Conservation (phyloP, 2,329 filamentous ascomycete species). For the Fusarium graminum region DNA sequence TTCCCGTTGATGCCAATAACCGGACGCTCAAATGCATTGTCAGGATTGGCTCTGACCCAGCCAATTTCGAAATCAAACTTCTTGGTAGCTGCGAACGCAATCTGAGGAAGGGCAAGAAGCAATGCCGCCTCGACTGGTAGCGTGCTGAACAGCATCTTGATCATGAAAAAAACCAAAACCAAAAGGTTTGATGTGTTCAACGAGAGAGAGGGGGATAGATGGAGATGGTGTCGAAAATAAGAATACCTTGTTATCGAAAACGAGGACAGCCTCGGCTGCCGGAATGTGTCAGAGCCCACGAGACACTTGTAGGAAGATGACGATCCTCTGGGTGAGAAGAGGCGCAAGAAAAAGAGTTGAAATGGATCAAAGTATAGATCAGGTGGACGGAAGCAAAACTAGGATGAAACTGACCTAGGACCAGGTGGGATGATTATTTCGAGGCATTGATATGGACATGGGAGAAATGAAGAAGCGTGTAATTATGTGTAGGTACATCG, state of each 20-base stretch:
- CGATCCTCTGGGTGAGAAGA: slow-evolving; percentile 13
- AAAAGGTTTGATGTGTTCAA: slow-evolving; percentile 21
- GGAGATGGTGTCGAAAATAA: background rate
- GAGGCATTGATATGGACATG: slow-evolving; percentile 9
- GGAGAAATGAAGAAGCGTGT: slow-evolving; percentile 1
- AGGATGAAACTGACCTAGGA: background rate
- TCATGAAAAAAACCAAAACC: background rate
- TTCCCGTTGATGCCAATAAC: slow-evolving; percentile 81
- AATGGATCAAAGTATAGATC: slow-evolving; percentile 24
- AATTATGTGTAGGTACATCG: background rate
- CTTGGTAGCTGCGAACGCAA: slow-evolving; percentile 58
- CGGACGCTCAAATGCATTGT: slow-evolving; percentile 71
- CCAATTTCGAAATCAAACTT: slow-evolving; percentile 76
- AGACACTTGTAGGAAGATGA: slow-evolving; percentile 1
- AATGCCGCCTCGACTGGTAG: slow-evolving; percentile 32
- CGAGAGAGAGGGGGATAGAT: slow-evolving; percentile 1
- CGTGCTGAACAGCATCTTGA: slow-evolving; percentile 38
- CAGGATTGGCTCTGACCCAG: slow-evolving; percentile 80
- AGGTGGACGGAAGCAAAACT: slow-evolving; percentile 21
- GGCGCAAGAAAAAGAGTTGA: slow-evolving; percentile 5
- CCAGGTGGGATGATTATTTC: slow-evolving; percentile 26
- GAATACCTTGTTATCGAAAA: background rate
- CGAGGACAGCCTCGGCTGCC: slow-evolving; percentile 1
- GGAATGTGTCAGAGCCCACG: slow-evolving; percentile 15
- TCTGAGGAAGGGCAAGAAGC: slow-evolving; percentile 37